phyloP scores from a whole-genome alignment of 352 stramenopile genomes.

The Phytophthora cactorum region DNA sequence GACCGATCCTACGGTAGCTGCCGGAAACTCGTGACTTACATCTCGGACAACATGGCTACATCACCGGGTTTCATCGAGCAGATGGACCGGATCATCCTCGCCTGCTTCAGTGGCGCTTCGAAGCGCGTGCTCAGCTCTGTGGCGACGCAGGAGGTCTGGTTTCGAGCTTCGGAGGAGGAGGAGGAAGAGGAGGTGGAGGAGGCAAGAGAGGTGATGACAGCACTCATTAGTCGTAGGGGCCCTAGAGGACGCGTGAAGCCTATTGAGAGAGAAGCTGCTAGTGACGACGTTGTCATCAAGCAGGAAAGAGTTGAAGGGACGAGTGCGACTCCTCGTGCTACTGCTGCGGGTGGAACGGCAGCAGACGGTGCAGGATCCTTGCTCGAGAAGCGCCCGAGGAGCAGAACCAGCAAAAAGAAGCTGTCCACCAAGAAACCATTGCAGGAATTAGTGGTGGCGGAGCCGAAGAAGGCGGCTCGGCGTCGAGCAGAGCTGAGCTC shows the following conservation, averaged over 20 bases:
- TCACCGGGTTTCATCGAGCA: constrained; percentile 60
- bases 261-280: background rate
- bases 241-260: constrained; percentile 3
- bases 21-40: constrained; percentile 58
- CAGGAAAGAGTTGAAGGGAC: constrained; percentile 20
- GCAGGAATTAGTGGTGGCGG: constrained; percentile 8
- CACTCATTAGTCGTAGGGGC: background rate
- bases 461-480: background rate
- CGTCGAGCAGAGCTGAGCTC: constrained; percentile 15
- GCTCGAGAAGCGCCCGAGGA: constrained; percentile 26
- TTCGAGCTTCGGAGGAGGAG: constrained; percentile 17
- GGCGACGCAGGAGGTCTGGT: constrained; percentile 63
- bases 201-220: background rate
- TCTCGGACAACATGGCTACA: constrained; percentile 62
- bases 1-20: constrained; percentile 59
- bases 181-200: background rate
- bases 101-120: constrained; percentile 64
- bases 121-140: constrained; percentile 53
- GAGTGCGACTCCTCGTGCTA: background rate
- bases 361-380: constrained; percentile 19
- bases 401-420: constrained; percentile 34
- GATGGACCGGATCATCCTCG: constrained; percentile 73
- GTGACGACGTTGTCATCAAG: constrained; percentile 26
- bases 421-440: constrained; percentile 29
- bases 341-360: background rate